Conservation (phyloP, 352 stramenopile genomes). For the Hyaloperonospora brassicae region DNA sequence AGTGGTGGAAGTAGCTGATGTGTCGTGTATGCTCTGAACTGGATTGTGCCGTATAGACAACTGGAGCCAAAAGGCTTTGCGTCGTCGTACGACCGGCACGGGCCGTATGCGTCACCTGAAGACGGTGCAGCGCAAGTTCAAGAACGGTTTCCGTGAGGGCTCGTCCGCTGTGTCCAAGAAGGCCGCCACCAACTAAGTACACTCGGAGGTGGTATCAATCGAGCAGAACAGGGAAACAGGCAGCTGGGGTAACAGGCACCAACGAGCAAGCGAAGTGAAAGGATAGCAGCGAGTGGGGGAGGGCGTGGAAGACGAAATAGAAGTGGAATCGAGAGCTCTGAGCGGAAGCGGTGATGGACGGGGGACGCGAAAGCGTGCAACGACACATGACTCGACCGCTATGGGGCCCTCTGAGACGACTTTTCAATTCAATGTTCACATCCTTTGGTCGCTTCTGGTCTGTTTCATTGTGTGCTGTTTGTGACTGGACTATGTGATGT, state of each 20-base stretch:
- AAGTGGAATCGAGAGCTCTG: constrained; percentile 13
- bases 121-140: constrained; percentile 96
- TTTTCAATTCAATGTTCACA: constrained; percentile 41
- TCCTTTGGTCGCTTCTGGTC: constrained; percentile 25
- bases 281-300: constrained; percentile 19
- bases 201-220: constrained; percentile 7
- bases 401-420: constrained; percentile 14
- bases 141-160: constrained; percentile 99
- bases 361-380: constrained; percentile 17
- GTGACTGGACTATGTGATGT: no score
- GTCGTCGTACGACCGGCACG: constrained; percentile 92
- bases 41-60: constrained; percentile 59
- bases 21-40: background rate
- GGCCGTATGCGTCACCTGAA: constrained; percentile 99
- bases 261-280: constrained; percentile 32
- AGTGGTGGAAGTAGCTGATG: background rate
- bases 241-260: constrained; percentile 31
- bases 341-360: constrained; percentile 5
- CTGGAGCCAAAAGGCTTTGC: constrained; percentile 97
- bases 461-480: background rate
- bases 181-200: constrained; percentile 83
- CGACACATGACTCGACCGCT: constrained; percentile 8
- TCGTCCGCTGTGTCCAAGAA: constrained; percentile 82
- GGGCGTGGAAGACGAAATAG: constrained; percentile 15
- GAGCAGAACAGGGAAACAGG: constrained; percentile 22